phyloP scores from a whole-genome alignment of 495 filamentous ascomycete genomes.

The Aspergillus campestris region DNA sequence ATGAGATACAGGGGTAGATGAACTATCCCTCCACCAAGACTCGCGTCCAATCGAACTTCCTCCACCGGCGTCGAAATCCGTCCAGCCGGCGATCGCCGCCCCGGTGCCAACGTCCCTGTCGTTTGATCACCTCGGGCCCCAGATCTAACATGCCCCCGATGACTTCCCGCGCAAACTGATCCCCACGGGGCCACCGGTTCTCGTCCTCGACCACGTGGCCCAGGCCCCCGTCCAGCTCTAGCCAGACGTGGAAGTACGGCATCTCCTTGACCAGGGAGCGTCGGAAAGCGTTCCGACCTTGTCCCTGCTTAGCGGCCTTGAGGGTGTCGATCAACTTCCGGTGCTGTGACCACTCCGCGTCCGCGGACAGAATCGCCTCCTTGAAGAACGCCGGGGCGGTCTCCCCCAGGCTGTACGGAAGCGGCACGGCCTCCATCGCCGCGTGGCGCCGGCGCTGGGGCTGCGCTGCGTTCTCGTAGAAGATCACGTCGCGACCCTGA shows the following conservation, averaged over 20 bases:
- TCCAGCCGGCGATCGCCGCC: constrained; percentile 64
- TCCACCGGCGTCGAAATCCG: constrained; percentile 76
- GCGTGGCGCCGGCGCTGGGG: constrained; percentile 76
- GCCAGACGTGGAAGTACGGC: constrained; percentile 99
- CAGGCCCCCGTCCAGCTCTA: constrained; percentile 81
- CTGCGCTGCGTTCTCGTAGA: constrained; percentile 93
- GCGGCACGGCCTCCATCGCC: constrained; percentile 74
- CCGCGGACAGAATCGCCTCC: constrained; percentile 80
- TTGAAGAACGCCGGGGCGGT: constrained; percentile 92
- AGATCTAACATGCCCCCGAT: constrained; percentile 89
- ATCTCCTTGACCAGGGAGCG: constrained; percentile 84
- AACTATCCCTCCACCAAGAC: constrained; percentile 51
- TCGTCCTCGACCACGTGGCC: constrained; percentile 90
- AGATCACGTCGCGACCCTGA: constrained; percentile 82
- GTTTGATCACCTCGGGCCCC: constrained; percentile 77
- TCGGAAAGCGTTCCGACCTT: constrained; percentile 78
- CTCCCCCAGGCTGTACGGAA: constrained; percentile 80
- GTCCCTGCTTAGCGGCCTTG: constrained; percentile 53
- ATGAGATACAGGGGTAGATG: too few relatives aligned
- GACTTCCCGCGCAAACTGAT: constrained; percentile 87
- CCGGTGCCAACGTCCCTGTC: constrained; percentile 81
- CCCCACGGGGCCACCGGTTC: constrained; percentile 81
- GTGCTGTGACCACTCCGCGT: constrained; percentile 94
- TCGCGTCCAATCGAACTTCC: constrained; percentile 93
- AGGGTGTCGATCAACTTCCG: constrained; percentile 89